Evolutionary conservation across 2,329 filamentous ascomycete genomes (phyloP).

Genomic region (Macroventuria anomochaeta): DNA sequence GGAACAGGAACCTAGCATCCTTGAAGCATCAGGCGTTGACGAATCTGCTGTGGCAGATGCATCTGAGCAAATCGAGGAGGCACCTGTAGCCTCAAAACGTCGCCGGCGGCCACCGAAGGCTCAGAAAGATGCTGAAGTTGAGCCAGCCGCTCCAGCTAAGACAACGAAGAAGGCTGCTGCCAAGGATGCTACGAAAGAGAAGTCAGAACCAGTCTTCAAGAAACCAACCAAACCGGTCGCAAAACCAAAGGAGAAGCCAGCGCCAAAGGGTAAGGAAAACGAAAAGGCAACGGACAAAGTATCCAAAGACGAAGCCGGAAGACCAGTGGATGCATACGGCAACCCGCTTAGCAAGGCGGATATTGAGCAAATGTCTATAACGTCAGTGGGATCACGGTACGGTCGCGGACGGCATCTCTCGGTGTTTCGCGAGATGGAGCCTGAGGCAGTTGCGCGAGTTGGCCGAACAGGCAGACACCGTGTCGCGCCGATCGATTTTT

Average conservation of each 20-base stretch:
- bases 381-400: slow-evolving; percentile 40
- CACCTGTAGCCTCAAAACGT: slow-evolving; percentile 28
- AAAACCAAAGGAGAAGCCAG: slow-evolving; percentile 35
- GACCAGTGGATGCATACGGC: slow-evolving; percentile 40
- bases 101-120: slow-evolving; percentile 37
- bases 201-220: slow-evolving; percentile 32
- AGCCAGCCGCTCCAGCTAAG: slow-evolving; percentile 13
- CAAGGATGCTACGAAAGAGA: slow-evolving; percentile 15
- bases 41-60: slow-evolving; percentile 18
- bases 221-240: slow-evolving; percentile 32
- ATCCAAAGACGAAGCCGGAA: slow-evolving; percentile 29
- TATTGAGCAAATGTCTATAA: slow-evolving; percentile 43
- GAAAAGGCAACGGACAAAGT: slow-evolving; percentile 16
- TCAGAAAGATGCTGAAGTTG: slow-evolving; percentile 22
- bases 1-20: slow-evolving; percentile 34
- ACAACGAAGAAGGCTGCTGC: slow-evolving; percentile 12
- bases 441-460: slow-evolving; percentile 34
- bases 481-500: slow-evolving; percentile 80
- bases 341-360: slow-evolving; percentile 43
- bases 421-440: slow-evolving; percentile 43
- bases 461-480: slow-evolving; percentile 77
- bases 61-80: slow-evolving; percentile 34
- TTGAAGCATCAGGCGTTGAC: slow-evolving; percentile 31
- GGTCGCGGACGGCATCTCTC: slow-evolving; percentile 46
- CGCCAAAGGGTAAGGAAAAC: slow-evolving; percentile 13